phyloP scores from a whole-genome alignment of 768 basidiomycete species.

The Pisolithus microcarpus region DNA sequence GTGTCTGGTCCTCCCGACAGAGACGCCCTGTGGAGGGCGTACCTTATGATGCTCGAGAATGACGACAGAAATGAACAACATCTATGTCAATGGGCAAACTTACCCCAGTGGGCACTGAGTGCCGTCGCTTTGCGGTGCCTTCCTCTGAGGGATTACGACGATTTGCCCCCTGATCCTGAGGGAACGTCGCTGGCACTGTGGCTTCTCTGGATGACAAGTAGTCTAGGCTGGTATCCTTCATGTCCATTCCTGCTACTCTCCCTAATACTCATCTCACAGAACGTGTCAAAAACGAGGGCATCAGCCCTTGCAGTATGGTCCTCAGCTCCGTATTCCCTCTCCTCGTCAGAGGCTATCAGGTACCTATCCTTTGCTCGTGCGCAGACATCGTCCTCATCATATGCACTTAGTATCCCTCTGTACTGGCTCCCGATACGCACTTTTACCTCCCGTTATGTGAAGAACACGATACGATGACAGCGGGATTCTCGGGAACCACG shows the following conservation, averaged over 20 bases:
- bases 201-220: conserved; percentile 42
- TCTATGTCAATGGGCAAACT: conserved; percentile 35
- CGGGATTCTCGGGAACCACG: conserved; percentile 27
- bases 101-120: conserved; percentile 23
- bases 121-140: conserved; percentile 9
- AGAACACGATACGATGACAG: conserved; percentile 13
- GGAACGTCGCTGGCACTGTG: conserved; percentile 35
- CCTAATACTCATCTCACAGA: conserved; percentile 23
- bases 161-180: conserved; percentile 23
- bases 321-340: conserved; percentile 32
- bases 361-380: conserved; percentile 11
- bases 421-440: conserved; percentile 38
- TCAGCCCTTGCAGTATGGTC: conserved; percentile 19
- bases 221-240: conserved; percentile 26
- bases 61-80: conserved; percentile 42
- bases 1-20: conserved; percentile 11
- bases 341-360: conserved; percentile 36
- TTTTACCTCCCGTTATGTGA: conserved; percentile 35
- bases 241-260: neutral
- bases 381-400: conserved; percentile 5
- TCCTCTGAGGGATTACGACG: conserved; percentile 12
- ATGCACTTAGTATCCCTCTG: conserved; percentile 32
- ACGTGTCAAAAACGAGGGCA: conserved; percentile 25
- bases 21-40: conserved; percentile 49
- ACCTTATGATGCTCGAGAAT: conserved; percentile 48